Percentiles rank a stretch among this genome's conserved stretches.
Conservation (phyloP, 1,139 yeast species). For the Sugiyamaella novakii region DNA sequence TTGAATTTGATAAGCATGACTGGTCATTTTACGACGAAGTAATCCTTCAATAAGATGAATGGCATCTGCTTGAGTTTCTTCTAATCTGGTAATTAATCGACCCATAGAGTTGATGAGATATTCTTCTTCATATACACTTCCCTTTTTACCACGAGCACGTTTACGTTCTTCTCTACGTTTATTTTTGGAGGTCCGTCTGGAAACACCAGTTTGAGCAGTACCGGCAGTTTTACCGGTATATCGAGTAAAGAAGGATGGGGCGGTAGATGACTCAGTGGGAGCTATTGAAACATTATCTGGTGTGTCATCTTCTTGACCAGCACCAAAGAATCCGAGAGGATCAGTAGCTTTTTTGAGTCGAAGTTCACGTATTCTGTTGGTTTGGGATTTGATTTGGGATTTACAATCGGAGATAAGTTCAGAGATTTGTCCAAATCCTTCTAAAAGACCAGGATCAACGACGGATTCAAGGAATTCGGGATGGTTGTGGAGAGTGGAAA, state of each 20-base stretch:
- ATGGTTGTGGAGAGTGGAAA: slow-evolving; percentile 47
- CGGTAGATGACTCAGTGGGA: slow-evolving; percentile 89
- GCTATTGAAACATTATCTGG: slow-evolving; percentile 96
- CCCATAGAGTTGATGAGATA: slow-evolving; percentile 87
- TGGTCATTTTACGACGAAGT: slow-evolving; percentile 68
- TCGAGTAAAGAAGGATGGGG: slow-evolving; percentile 89
- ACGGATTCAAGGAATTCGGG: slow-evolving; percentile 53
- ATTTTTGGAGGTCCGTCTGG: slow-evolving; percentile 88
- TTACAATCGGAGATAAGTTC: slow-evolving; percentile 91
- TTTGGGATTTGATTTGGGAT: slow-evolving; percentile 80
- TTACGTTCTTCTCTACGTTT: slow-evolving; percentile 94
- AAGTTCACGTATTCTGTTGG: slow-evolving; percentile 78
- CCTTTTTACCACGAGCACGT: slow-evolving; percentile 94
- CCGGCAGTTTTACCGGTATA: slow-evolving; percentile 96
- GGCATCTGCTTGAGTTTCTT: slow-evolving; percentile 76
- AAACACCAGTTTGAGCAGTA: slow-evolving; percentile 95
- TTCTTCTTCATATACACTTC: slow-evolving; percentile 96
- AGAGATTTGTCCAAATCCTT: slow-evolving; percentile 84
- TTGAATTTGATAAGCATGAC: slow-evolving; percentile 84
- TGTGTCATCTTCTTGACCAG: slow-evolving; percentile 48
- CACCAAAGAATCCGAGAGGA: slow-evolving; percentile 75
- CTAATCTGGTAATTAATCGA: slow-evolving; percentile 79
- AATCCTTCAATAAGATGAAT: slow-evolving; percentile 71
- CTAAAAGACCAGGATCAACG: slow-evolving; percentile 75
- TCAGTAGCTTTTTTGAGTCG: slow-evolving; percentile 80